Conservation (phyloP, 2,329 filamentous ascomycete species). For the Albophoma yamanashiensis region DNA sequence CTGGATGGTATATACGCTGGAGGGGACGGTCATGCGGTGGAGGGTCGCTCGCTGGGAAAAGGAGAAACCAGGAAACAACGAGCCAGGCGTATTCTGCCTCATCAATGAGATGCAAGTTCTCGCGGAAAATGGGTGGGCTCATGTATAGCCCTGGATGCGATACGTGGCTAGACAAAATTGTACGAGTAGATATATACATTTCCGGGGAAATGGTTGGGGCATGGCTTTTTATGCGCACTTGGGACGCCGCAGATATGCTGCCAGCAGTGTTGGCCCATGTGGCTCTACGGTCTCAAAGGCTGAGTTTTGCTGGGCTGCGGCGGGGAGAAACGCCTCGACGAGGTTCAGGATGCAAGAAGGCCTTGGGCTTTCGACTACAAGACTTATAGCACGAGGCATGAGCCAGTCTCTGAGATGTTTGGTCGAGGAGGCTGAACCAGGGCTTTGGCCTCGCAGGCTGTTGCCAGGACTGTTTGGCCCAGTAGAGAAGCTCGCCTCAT, state of each 20-base stretch:
- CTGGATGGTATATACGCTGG: slow-evolving; percentile 22
- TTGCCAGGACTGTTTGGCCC: neutral
- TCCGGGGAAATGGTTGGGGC: no score
- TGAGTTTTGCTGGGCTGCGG: no score
- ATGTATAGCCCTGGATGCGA: slow-evolving; percentile 26
- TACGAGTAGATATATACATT: no score
- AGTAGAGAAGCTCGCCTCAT: neutral
- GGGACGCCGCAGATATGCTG: no score
- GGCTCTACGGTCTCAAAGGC: no score
- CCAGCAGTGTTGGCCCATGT: no score
- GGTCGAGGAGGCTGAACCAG: neutral
- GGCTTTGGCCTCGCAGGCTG: neutral
- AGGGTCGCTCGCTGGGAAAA: slow-evolving; percentile 28
- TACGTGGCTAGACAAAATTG: neutral
- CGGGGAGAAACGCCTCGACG: no score
- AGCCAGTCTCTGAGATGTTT: no score
- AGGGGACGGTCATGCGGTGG: slow-evolving; percentile 21
- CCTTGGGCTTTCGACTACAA: no score
- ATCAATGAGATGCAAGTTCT: slow-evolving; percentile 54
- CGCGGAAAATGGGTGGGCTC: slow-evolving; percentile 45
- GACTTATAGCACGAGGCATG: no score
- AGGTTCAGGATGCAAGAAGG: no score
- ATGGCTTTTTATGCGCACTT: no score
- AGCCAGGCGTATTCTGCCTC: slow-evolving; percentile 40
- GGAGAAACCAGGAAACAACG: slow-evolving; percentile 21